Evolutionary conservation across 306 rosid genomes (phyloP).

Genomic region (Carpinus viminea): DNA sequence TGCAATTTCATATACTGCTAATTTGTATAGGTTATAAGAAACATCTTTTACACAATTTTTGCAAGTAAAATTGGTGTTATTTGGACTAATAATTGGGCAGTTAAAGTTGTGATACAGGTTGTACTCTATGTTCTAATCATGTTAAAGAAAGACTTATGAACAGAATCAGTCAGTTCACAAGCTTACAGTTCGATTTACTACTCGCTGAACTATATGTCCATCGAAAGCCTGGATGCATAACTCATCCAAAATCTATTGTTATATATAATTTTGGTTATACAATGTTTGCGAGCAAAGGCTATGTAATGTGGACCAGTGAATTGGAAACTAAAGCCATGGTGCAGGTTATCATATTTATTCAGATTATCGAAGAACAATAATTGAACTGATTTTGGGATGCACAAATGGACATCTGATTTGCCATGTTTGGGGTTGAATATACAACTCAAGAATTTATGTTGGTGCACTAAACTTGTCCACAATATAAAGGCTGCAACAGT

Average conservation of each 20-base stretch:
- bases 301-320: conserved; percentile 20
- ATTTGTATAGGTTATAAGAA: conserved; percentile 33
- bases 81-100: conserved; percentile 69
- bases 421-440: neutral
- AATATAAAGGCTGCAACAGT: neutral
- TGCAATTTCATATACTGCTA: conserved; percentile 45
- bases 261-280: conserved; percentile 26
- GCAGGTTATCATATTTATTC: conserved; percentile 25
- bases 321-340: conserved; percentile 29
- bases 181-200: conserved; percentile 46
- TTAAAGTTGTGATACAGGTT: conserved; percentile 86
- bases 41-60: conserved; percentile 31
- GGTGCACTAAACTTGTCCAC: neutral
- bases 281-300: conserved; percentile 25
- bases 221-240: conserved; percentile 52
- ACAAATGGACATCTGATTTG: neutral
- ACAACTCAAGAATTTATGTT: neutral
- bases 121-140: conserved; percentile 58
- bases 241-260: conserved; percentile 32
- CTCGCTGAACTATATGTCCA: conserved; percentile 50
- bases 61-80: conserved; percentile 45
- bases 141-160: conserved; percentile 64
- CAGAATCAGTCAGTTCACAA: conserved; percentile 59
- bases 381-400: conserved; percentile 2
- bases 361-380: conserved; percentile 11